Evolutionary conservation across 2,329 filamentous ascomycete species (phyloP).

Genomic region (Trichoderma aggressivum): DNA sequence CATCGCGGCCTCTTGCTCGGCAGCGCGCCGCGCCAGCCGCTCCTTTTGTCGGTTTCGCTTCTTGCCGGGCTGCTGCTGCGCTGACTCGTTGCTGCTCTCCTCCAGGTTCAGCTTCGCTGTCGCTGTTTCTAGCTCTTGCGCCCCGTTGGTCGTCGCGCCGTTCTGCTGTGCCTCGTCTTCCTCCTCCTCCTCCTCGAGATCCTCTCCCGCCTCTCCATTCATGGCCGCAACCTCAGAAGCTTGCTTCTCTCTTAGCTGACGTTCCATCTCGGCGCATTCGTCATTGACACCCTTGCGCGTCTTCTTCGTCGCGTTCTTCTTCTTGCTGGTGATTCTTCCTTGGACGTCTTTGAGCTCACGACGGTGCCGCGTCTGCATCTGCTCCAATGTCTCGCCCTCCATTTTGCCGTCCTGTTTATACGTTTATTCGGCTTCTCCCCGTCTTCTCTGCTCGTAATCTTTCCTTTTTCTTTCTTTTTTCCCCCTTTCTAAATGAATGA

Average conservation of each 20-base stretch:
- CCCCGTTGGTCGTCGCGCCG: not conserved
- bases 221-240: conserved; percentile 54
- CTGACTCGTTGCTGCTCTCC: conserved; percentile 16
- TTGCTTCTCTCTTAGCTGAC: conserved; percentile 63
- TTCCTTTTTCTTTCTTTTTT: not conserved
- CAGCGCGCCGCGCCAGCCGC: conserved; percentile 80
- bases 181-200: not conserved
- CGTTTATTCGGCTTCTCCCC: not conserved
- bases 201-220: conserved; percentile 25
- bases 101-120: conserved; percentile 25
- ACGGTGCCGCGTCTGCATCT: conserved; percentile 74
- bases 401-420: conserved; percentile 20
- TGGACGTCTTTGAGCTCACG: conserved; percentile 88
- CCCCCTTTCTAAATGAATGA: not conserved
- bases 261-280: conserved; percentile 70
- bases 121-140: conserved; percentile 20
- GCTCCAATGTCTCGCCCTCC: conserved; percentile 61
- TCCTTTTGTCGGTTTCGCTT: conserved; percentile 92
- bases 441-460: not conserved
- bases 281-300: conserved; percentile 71
- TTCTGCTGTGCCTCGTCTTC: conserved; percentile 9
- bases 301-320: conserved; percentile 93
- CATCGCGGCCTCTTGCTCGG: conserved; percentile 71
- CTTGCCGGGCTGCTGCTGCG: conserved; percentile 40
- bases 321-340: conserved; percentile 84